Base-by-base conservation (phyloP, 306 rosid species). In the Trichosanthes truncata region DNA sequence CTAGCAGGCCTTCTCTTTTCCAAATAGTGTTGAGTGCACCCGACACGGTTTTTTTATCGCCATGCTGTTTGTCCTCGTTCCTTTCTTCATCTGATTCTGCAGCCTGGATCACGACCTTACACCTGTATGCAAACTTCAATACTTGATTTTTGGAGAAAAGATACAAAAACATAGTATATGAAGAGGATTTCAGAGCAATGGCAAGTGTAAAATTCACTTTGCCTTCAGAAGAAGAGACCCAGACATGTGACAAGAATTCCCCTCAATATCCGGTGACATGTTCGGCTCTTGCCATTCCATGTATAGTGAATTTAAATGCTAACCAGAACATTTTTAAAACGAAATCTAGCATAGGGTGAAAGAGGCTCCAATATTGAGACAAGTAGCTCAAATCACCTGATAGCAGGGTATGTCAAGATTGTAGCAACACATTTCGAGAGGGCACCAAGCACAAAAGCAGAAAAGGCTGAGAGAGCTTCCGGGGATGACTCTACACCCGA, bases 341-440 rank as follows among this genome's bases (percentile, higher is more conserved):
- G 12, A 63, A 63, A 31, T 33, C 71, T 69, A 41, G 26, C 76
- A 4, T 18, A 31, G 53, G 76, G 17, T 69, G 76, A 69, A 5
- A 43, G 23, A 23, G 0, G 36, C 31, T 0, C 9, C n/a, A 31
- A n/a, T 18, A 38, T 38, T 67, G 2, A 4, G 45, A 41, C 9
- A 5, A 1, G 8, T 20, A 41, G 35, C 51, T n/a, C 26, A 69
- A 69, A 69, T 78, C 76, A 94, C 98, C 97, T 94, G 91, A 94
- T 91, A 56, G 98, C 97, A 23, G 98, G 98, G 93, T 94, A 94
- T 71, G 98, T 94, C 86, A 94, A 81, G 90, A 91, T 80, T 18
- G 98, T 89, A 20, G 98, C 97, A 6, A 88, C 91, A 79, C 98
- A 92, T 86, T 94, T 94, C 73, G 98, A 89, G 83, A 91, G 87